Evolutionary conservation across 2,329 filamentous ascomycete genomes (phyloP).

Genomic region (Bretziella fagacearum): DNA sequence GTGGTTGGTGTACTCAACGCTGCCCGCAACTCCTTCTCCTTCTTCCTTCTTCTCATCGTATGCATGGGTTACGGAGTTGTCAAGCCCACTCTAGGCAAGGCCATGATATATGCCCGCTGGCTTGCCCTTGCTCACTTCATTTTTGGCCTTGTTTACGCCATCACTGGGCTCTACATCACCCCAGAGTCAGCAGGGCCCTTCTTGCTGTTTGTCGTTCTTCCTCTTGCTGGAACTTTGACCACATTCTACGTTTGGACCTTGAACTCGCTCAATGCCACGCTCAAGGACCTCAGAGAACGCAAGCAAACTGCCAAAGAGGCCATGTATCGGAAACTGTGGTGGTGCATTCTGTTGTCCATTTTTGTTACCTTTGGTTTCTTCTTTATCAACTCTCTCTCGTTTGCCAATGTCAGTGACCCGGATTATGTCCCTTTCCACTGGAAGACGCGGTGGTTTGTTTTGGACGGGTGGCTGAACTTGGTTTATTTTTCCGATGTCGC

Average conservation of each 20-base stretch:
- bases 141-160: constrained; percentile 83
- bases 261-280: constrained; percentile 83
- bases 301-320: constrained; percentile 83
- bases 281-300: constrained; percentile 87
- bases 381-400: constrained; percentile 94
- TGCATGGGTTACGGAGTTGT: constrained; percentile 99
- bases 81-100: constrained; percentile 76
- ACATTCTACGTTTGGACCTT: constrained; percentile 98
- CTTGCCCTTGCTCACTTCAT: constrained; percentile 85
- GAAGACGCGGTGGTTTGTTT: constrained; percentile 93
- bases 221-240: constrained; percentile 77
- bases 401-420: constrained; percentile 67
- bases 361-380: constrained; percentile 96
- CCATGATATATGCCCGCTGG: constrained; percentile 86
- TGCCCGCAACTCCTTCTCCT: constrained; percentile 90
- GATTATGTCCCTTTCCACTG: constrained; percentile 93
- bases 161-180: constrained; percentile 75
- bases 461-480: constrained; percentile 93
- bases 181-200: constrained; percentile 77
- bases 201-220: constrained; percentile 82
- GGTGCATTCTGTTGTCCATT: constrained; percentile 84
- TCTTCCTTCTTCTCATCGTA: constrained; percentile 92
- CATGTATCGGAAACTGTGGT: constrained; percentile 99
- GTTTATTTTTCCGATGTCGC: constrained; percentile 89
- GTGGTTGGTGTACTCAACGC: constrained; percentile 88